A percentile compares a stretch with the other conserved stretches of the same genome.
phyloP scores from a whole-genome alignment of 2,329 filamentous ascomycete genomes.

The Aspergillus pseudoviridinutans region DNA sequence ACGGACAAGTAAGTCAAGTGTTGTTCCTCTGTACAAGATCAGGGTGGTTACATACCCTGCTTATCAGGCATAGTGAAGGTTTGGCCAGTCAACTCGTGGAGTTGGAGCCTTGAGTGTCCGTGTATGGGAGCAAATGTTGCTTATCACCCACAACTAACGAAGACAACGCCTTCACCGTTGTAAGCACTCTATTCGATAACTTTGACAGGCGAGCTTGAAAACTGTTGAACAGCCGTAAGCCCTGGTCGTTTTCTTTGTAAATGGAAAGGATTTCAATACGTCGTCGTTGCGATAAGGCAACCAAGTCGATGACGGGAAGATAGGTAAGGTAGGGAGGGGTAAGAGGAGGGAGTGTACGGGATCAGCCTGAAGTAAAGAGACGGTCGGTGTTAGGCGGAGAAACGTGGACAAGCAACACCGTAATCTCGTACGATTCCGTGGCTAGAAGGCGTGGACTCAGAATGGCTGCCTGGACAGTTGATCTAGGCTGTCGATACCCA shows the following conservation, averaged over 20 bases:
- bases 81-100: background rate
- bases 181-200: background rate
- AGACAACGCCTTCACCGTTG: background rate
- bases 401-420: constrained; percentile 2
- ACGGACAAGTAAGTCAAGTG: constrained; percentile 6
- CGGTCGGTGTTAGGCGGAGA: constrained; percentile 14
- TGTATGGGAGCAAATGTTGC: background rate
- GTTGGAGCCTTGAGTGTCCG: background rate
- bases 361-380: constrained; percentile 19
- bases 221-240: background rate
- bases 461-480: background rate
- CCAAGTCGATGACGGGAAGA: constrained; percentile 1
- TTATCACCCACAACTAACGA: background rate
- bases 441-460: background rate
- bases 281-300: background rate
- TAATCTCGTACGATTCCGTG: background rate
- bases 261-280: background rate
- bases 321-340: constrained; percentile 4
- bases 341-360: constrained; percentile 14
- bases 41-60: constrained; percentile 18
- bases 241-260: background rate
- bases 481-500: constrained; percentile 2
- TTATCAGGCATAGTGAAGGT: constrained; percentile 19
- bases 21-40: background rate
- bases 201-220: background rate